Evolutionary conservation across 257 asterid genomes (phyloP).

Genomic region (Paraleonurus japonicus): DNA sequence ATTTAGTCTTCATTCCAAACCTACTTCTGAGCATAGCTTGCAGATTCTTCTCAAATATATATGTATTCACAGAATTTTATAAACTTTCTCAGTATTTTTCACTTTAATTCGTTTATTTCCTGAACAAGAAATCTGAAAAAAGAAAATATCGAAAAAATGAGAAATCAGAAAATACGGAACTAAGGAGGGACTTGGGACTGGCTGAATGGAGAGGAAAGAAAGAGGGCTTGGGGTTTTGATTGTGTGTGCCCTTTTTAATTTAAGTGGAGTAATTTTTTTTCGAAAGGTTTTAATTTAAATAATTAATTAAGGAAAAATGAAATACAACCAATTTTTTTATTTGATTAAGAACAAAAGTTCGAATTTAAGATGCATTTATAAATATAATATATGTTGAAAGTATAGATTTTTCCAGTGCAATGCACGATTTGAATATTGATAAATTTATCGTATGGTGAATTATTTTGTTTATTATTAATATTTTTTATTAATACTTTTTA

Average conservation of each 20-base stretch:
- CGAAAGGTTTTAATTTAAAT: no score
- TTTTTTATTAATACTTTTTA: no score
- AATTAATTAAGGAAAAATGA: no score
- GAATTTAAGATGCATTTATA: no score
- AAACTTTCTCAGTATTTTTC: not conserved
- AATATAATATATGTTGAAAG: no score
- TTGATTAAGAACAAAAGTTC: no score
- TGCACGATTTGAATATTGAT: no score
- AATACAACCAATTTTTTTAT: no score
- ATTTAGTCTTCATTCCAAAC: constrained; percentile 43
- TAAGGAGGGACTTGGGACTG: not conserved
- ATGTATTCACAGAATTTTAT: not conserved
- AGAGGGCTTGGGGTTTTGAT: not conserved
- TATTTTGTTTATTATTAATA: no score
- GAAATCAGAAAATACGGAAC: constrained; percentile 4
- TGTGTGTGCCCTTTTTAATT: not conserved
- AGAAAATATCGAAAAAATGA: not conserved
- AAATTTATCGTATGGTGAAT: no score
- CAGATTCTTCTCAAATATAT: not conserved
- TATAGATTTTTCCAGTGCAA: no score
- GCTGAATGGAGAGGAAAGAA: not conserved
- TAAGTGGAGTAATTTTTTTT: no score
- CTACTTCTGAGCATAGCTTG: constrained; percentile 37
- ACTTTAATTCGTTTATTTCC: constrained; percentile 3
- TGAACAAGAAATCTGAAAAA: not conserved